Evolutionary conservation across 176 grass and related monocot genomes (phyloP).

Genomic region (Melocanna baccifera): DNA sequence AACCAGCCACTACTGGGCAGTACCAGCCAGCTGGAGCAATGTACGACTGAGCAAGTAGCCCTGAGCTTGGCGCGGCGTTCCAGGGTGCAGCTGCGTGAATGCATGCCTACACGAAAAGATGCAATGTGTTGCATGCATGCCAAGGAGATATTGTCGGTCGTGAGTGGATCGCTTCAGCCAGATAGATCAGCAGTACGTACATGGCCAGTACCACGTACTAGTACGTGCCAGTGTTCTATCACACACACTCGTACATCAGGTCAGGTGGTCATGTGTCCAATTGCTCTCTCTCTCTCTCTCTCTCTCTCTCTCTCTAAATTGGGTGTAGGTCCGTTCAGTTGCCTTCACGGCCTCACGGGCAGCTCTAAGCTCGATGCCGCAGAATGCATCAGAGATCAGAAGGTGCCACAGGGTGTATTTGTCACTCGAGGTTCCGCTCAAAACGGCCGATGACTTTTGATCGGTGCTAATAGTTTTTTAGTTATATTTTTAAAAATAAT

Average conservation of each 20-base stretch:
- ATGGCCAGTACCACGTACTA: neutral
- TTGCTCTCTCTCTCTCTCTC: neutral
- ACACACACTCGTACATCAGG: neutral
- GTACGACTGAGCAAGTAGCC: no score
- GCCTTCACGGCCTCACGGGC: neutral
- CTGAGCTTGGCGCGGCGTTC: neutral
- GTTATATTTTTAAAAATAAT: no score
- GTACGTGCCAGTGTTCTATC: neutral
- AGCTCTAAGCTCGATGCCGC: neutral
- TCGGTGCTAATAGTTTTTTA: no score
- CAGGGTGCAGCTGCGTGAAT: neutral
- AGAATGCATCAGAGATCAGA: neutral
- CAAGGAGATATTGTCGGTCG: neutral
- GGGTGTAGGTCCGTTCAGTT: neutral
- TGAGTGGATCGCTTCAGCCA: neutral
- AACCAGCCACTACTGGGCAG: neutral
- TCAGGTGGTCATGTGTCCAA: neutral
- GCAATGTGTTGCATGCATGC: slow-evolving; percentile 15
- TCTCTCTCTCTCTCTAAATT: neutral
- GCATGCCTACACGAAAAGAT: neutral
- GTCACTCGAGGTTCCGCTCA: no score
- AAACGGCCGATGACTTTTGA: no score
- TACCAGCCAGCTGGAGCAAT: neutral
- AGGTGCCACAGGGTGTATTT: neutral
- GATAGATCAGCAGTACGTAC: no score